These are phyloP conservation scores for Aegilops bicornis DNA, from an alignment of 176 grass and related monocot genomes.

Conservation along the genomic window DNA sequence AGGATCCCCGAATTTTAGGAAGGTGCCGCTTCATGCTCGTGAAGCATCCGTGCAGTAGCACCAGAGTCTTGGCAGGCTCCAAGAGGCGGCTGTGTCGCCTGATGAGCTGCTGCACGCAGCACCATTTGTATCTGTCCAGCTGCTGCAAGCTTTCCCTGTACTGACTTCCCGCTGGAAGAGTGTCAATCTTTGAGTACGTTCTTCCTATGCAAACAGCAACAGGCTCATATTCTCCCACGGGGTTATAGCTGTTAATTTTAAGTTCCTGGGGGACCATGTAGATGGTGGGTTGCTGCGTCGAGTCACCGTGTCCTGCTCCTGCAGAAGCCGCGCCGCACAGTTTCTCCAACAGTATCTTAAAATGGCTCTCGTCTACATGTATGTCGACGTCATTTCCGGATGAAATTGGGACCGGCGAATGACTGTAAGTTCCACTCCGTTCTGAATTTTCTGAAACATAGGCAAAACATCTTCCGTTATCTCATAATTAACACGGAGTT, in stretches of 20 bases:
- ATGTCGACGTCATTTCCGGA: not conserved
- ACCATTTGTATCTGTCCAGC: not conserved
- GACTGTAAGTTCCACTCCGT: not conserved
- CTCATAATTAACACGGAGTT: not conserved
- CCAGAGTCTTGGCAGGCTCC: not conserved
- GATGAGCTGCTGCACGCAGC: not conserved
- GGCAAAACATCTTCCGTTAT: not conserved
- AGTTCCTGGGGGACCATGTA: not conserved
- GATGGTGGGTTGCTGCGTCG: not conserved
- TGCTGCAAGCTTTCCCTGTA: not conserved
- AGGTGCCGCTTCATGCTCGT: not conserved
- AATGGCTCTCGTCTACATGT: not conserved
- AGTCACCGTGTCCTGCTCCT: not conserved
- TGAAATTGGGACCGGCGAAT: not conserved
- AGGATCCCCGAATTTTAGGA: not conserved
- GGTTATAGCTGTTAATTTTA: not conserved
- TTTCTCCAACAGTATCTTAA: not conserved
- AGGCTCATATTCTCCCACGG: not conserved
- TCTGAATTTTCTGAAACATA: not conserved
- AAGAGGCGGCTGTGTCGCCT: not conserved
- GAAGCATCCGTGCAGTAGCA: not conserved
- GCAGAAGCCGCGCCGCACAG: not conserved
- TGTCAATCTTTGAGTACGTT: not conserved
- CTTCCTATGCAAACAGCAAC: not conserved
- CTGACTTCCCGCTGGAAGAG: not conserved